These are phyloP conservation scores for Panus rudis DNA, from an alignment of 768 basidiomycete genomes.

Conservation along the genomic window DNA sequence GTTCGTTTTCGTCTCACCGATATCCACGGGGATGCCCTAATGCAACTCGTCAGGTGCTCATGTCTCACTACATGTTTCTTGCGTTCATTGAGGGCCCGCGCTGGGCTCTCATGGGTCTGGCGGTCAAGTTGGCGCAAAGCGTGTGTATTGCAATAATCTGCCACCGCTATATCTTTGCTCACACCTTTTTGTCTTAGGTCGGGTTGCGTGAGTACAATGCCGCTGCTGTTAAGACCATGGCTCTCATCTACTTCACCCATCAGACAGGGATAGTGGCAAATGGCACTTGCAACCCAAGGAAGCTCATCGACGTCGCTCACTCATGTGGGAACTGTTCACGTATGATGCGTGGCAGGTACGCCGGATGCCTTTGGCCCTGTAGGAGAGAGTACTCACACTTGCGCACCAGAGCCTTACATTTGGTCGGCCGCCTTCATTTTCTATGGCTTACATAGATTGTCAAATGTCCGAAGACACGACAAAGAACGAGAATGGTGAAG, in stretches of 20 bases:
- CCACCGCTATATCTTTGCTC: slow-evolving; percentile 8
- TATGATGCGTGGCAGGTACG: slow-evolving; percentile 69
- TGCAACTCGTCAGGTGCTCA: slow-evolving; percentile 41
- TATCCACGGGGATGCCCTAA: slow-evolving; percentile 21
- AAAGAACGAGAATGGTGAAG: slow-evolving; percentile 40
- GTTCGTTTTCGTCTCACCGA: slow-evolving; percentile 32
- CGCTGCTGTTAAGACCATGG: neutral
- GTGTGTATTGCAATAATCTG: slow-evolving; percentile 28
- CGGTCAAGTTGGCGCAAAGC: slow-evolving; percentile 64
- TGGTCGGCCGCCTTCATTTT: slow-evolving; percentile 63
- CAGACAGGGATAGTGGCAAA: slow-evolving; percentile 63
- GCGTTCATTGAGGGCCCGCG: slow-evolving; percentile 48
- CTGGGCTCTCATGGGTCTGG: slow-evolving; percentile 67
- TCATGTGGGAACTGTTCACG: slow-evolving; percentile 60
- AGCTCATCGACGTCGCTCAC: slow-evolving; percentile 48
- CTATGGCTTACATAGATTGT: slow-evolving; percentile 48
- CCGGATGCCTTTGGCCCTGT: neutral
- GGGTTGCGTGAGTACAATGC: slow-evolving; percentile 51
- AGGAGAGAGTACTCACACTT: neutral
- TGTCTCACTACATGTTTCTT: slow-evolving; percentile 41
- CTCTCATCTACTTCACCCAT: slow-evolving; percentile 11
- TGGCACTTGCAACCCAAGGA: slow-evolving; percentile 55
- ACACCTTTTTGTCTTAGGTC: slow-evolving; percentile 33
- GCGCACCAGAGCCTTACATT: slow-evolving; percentile 55
- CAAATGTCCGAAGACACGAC: slow-evolving; percentile 35